Conservation (phyloP, 2,329 filamentous ascomycete species). For the Capronia epimyces region DNA sequence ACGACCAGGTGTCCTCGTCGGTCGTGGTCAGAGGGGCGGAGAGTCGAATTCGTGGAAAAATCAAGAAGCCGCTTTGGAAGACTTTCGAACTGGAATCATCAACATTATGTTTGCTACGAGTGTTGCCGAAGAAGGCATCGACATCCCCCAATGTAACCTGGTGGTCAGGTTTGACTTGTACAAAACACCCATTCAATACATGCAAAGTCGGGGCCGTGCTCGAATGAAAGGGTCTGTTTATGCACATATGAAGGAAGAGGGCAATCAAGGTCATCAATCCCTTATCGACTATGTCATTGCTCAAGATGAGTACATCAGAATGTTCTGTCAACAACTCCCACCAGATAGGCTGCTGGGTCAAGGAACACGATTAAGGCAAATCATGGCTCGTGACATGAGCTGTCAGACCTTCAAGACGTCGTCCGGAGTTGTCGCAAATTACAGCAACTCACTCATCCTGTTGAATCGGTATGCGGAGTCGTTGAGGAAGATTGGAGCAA, state of each 20-base stretch:
- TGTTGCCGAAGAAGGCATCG: conserved; percentile 61
- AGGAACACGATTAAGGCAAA: conserved; percentile 52
- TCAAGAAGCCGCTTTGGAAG: conserved; percentile 67
- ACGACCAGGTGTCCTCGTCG: conserved; percentile 59
- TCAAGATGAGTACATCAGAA: conserved; percentile 54
- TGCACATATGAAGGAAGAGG: conserved; percentile 72
- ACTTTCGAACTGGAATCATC: conserved; percentile 54
- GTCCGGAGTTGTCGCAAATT: conserved; percentile 23
- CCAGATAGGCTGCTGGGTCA: conserved; percentile 65
- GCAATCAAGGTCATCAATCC: conserved; percentile 58
- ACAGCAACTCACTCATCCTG: conserved; percentile 22
- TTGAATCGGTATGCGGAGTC: conserved; percentile 23
- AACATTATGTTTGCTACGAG: conserved; percentile 61
- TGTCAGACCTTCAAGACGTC: conserved; percentile 21
- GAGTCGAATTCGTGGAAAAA: conserved; percentile 63
- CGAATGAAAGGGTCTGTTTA: conserved; percentile 72
- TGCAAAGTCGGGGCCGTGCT: conserved; percentile 86
- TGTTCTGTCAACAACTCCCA: conserved; percentile 70
- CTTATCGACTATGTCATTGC: conserved; percentile 56
- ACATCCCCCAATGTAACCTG: conserved; percentile 63
- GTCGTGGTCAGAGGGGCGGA: conserved; percentile 51
- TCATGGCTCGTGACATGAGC: conserved; percentile 48
- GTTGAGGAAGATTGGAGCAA: conserved; percentile 45
- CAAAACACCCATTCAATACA: conserved; percentile 84
- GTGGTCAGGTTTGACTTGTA: conserved; percentile 75